Conservation (phyloP, 805 yeast genomes). For the Kurtzmaniella cleridarum region DNA sequence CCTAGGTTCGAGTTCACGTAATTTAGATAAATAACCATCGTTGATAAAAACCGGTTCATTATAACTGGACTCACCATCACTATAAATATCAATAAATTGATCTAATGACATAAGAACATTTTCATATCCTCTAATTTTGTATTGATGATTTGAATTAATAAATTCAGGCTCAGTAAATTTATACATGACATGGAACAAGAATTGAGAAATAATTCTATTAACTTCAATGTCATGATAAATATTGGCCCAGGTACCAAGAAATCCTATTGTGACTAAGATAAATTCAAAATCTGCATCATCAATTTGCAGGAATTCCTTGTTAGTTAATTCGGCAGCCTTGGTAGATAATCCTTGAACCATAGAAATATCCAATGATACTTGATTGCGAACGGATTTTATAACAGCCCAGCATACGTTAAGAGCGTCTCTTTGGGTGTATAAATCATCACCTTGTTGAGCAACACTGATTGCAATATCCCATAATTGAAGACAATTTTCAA, state of each 20-base stretch:
- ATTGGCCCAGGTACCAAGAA: slow-evolving; percentile 47
- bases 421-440: slow-evolving; percentile 24
- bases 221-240: slow-evolving; percentile 39
- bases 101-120: slow-evolving; percentile 58
- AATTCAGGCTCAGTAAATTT: slow-evolving; percentile 5
- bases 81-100: slow-evolving; percentile 70
- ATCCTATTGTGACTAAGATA: slow-evolving; percentile 43
- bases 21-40: slow-evolving; percentile 37
- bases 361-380: slow-evolving; percentile 17
- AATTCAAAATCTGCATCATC: slow-evolving; percentile 26
- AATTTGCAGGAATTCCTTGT: slow-evolving; percentile 10
- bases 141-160: slow-evolving; percentile 3
- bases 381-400: slow-evolving; percentile 27
- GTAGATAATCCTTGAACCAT: not conserved
- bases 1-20: slow-evolving; percentile 41
- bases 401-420: slow-evolving; percentile 36
- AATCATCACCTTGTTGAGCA: slow-evolving; percentile 10
- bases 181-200: slow-evolving; percentile 28
- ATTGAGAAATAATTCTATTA: slow-evolving; percentile 42
- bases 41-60: slow-evolving; percentile 64
- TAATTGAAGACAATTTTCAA: slow-evolving; percentile 15
- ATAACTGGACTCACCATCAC: slow-evolving; percentile 63
- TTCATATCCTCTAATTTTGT: slow-evolving; percentile 26
- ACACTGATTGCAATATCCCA: slow-evolving; percentile 23
- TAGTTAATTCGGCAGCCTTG: slow-evolving; percentile 5